Base-by-base conservation (phyloP, 1,284 basidiomycete species). In the Fomitopsis schrenkii region DNA sequence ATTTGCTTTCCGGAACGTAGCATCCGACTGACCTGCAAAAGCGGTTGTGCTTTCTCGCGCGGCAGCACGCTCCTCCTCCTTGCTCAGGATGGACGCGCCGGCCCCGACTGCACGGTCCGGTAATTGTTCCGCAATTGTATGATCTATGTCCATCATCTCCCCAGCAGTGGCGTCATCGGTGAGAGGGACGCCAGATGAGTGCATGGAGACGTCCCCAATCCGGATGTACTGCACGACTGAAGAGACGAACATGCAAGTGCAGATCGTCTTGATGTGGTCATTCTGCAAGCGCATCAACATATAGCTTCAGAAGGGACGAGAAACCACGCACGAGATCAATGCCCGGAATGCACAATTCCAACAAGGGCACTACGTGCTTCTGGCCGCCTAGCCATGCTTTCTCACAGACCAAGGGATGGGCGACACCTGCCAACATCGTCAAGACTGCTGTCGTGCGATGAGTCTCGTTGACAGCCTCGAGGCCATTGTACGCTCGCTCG, bases 391-490 rank as follows among this genome's bases (percentile, higher is more conserved):
- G 79, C 82, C 91, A 98, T 44, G 92, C 73, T 30, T 80, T 82
- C 64, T 94, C 91, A 2, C 88, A 88, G 1, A 94, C 84, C 38
- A 99, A 77, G 8, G 94, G 91, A 4, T 88, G 81, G 26, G 93
- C 83, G 22, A 97, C 85, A 1, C 88, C 88, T 19, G 91, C 85
- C n/a, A 99, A 82, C 69, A 94, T 91, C 60, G 90, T 93, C 59
- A 98, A 83, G 35, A 95, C 94, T 1, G 95, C 92, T 1, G 94
- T 94, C 3, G 95, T 97, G 35, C 95, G 81, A 73, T 97, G 94
- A 0, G 95, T 97, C 79, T 98, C 95, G 66, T 95, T 94, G n/a
- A 97, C 84, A 17, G 90, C 90, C 73, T 98, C 96, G 15, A 99
- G 79, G 0, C 95, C 95, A 53, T 90, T 85, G 66, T 96, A 95